Percentiles rank a stretch among this genome's conserved stretches.
These are phyloP conservation scores for Phoma sp. DNA, from an alignment of 2,329 filamentous ascomycete genomes.

Conservation along the genomic window DNA sequence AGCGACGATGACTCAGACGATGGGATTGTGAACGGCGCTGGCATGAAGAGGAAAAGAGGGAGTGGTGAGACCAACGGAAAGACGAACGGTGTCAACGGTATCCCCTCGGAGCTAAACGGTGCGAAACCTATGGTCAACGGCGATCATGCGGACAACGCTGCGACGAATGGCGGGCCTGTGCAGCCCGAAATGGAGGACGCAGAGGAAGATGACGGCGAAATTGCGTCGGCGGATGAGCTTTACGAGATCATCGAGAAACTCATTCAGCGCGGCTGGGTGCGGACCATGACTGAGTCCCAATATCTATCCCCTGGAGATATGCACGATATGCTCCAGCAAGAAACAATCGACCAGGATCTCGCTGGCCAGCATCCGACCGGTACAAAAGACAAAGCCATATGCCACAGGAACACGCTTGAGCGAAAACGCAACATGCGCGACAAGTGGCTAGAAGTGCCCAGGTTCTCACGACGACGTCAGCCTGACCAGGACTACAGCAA, in stretches of 20 bases:
- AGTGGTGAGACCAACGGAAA: slow-evolving; percentile 35
- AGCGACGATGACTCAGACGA: slow-evolving; percentile 47
- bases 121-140: slow-evolving; percentile 18
- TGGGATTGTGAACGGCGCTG: slow-evolving; percentile 31
- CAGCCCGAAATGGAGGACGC: slow-evolving; percentile 14
- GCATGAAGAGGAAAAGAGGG: slow-evolving; percentile 31
- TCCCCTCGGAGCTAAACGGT: too few species aligned
- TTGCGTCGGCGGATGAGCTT: slow-evolving; percentile 50
- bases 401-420: slow-evolving; percentile 63
- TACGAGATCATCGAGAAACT: slow-evolving; percentile 56
- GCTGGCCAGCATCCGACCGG: slow-evolving; percentile 62
- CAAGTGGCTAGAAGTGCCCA: slow-evolving; percentile 44
- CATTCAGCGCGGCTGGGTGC: slow-evolving; percentile 72
- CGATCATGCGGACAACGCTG: slow-evolving; percentile 19
- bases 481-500: slow-evolving; percentile 26
- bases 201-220: slow-evolving; percentile 37
- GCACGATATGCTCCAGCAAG: slow-evolving; percentile 66
- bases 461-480: slow-evolving; percentile 31
- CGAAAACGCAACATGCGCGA: slow-evolving; percentile 62
- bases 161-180: slow-evolving; percentile 18
- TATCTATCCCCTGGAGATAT: slow-evolving; percentile 65
- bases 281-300: slow-evolving; percentile 62
- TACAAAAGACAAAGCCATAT: slow-evolving; percentile 71
- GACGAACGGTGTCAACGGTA: slow-evolving; percentile 21
- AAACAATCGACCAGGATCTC: slow-evolving; percentile 64